Conservation (phyloP, 1,284 basidiomycete species). For the Apiotrichum domesticum region DNA sequence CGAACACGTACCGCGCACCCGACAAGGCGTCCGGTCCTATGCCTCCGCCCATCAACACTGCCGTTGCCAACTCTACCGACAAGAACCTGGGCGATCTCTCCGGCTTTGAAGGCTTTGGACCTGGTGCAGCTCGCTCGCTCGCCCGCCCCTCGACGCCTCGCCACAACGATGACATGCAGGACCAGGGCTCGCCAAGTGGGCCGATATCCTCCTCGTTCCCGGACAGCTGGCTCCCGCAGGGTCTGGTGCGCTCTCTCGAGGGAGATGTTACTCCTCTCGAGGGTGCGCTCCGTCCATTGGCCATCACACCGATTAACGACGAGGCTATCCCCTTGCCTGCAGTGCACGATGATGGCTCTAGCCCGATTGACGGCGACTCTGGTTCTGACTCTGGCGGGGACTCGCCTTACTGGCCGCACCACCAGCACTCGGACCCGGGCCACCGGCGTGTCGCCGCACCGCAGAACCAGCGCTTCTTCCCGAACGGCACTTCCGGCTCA, state of each 20-base stretch:
- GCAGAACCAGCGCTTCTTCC: slow-evolving; percentile 5
- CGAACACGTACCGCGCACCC: slow-evolving; percentile 19
- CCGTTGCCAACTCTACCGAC: neutral
- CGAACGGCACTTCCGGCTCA: slow-evolving; percentile 6
- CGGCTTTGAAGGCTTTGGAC: slow-evolving; percentile 48
- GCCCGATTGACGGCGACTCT: slow-evolving; percentile 15
- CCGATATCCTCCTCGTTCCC: slow-evolving; percentile 45
- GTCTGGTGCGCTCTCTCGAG: slow-evolving; percentile 45
- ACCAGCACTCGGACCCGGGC: slow-evolving; percentile 1
- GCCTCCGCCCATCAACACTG: neutral
- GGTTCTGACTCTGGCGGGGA: slow-evolving; percentile 26
- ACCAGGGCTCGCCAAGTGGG: slow-evolving; percentile 44
- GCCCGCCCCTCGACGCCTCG: slow-evolving; percentile 6
- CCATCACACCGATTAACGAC: slow-evolving; percentile 7
- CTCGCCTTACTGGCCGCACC: slow-evolving; percentile 12
- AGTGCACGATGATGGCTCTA: neutral
- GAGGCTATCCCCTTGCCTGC: neutral
- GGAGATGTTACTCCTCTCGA: slow-evolving; percentile 42
- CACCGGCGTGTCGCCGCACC: slow-evolving; percentile 4
- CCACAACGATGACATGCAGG: slow-evolving; percentile 13
- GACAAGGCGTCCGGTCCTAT: slow-evolving; percentile 2
- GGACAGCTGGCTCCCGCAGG: slow-evolving; percentile 44
- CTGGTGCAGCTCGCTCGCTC: slow-evolving; percentile 22
- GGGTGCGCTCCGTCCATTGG: slow-evolving; percentile 2
- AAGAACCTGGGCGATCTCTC: slow-evolving; percentile 5